These are phyloP conservation scores for Papiliotrema nemorosa DNA, from an alignment of 1,284 basidiomycete genomes.

Conservation along the genomic window DNA sequence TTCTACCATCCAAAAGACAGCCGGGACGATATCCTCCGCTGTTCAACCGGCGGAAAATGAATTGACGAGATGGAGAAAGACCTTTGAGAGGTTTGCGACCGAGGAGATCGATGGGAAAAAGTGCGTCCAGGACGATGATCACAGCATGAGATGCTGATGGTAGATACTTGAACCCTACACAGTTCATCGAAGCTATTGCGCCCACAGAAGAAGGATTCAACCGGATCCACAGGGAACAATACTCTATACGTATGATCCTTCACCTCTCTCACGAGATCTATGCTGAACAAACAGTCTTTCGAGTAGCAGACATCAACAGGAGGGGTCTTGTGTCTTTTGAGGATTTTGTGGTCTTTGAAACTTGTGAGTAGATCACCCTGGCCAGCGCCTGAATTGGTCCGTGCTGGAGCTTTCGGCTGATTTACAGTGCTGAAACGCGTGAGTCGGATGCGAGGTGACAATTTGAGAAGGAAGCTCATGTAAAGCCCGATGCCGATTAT, in stretches of 20 bases:
- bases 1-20: conserved; percentile 26
- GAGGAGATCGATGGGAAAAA: conserved; percentile 67
- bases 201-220: conserved; percentile 71
- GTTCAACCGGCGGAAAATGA: conserved; percentile 74
- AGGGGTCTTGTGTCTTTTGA: conserved; percentile 84
- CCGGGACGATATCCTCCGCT: conserved; percentile 57
- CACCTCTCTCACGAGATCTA: not conserved
- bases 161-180: conserved; percentile 72
- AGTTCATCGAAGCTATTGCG: conserved; percentile 89
- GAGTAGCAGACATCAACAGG: conserved; percentile 76
- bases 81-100: conserved; percentile 77
- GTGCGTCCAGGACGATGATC: conserved; percentile 54
- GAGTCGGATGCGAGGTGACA: not conserved
- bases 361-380: conserved; percentile 38
- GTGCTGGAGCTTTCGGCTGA: not conserved
- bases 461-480: not conserved
- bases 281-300: conserved; percentile 59
- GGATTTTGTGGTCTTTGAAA: conserved; percentile 91
- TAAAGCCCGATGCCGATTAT: conserved; percentile 84
- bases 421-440: conserved; percentile 42
- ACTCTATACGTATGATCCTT: conserved; percentile 57
- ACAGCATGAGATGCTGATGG: conserved; percentile 7
- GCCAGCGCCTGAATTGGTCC: not conserved
- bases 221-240: conserved; percentile 80
- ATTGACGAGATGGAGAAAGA: conserved; percentile 76